Percentiles rank a stretch among this genome's conserved stretches.
Evolutionary conservation across 140 eudicot species (phyloP).

Genomic region (Erigeron philadelphicus): DNA sequence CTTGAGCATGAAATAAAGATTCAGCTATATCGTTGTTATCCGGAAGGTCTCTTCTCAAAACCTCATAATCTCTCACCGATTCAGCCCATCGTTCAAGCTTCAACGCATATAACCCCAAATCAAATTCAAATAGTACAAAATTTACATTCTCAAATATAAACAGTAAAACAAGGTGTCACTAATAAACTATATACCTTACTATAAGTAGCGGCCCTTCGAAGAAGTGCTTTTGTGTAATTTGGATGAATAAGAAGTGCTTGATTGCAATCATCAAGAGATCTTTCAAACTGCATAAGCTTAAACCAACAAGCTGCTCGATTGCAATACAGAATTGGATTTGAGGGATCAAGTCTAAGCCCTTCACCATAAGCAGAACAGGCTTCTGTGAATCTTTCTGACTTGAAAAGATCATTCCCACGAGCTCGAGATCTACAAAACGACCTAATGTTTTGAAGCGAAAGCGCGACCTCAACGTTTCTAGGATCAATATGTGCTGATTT

Average conservation of each 20-base stretch:
- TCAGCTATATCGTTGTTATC: conserved; percentile 70
- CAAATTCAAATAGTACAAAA: background rate
- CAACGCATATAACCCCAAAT: conserved; percentile 5
- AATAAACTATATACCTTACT: conserved; percentile 49
- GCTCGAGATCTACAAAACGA: conserved; percentile 63
- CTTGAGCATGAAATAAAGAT: conserved; percentile 82
- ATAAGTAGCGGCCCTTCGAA: conserved; percentile 80
- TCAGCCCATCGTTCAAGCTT: conserved; percentile 91
- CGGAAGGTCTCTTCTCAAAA: conserved; percentile 59
- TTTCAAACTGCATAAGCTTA: conserved; percentile 75
- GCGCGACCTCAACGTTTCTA: conserved; percentile 48
- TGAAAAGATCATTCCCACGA: conserved; percentile 85
- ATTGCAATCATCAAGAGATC: conserved; percentile 77
- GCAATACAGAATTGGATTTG: conserved; percentile 77
- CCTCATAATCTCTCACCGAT: conserved; percentile 84
- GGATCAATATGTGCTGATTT: conserved; percentile 60
- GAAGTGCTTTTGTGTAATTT: conserved; percentile 77
- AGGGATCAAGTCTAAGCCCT: conserved; percentile 68
- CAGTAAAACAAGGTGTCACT: background rate
- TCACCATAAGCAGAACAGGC: conserved; percentile 91
- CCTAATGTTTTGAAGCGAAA: conserved; percentile 49
- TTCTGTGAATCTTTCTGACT: conserved; percentile 79
- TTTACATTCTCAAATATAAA: background rate
- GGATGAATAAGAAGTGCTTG: conserved; percentile 81
- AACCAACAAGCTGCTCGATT: conserved; percentile 97